These are phyloP conservation scores for Starmerella floricola DNA, from an alignment of 805 yeast species.

Conservation along the genomic window DNA sequence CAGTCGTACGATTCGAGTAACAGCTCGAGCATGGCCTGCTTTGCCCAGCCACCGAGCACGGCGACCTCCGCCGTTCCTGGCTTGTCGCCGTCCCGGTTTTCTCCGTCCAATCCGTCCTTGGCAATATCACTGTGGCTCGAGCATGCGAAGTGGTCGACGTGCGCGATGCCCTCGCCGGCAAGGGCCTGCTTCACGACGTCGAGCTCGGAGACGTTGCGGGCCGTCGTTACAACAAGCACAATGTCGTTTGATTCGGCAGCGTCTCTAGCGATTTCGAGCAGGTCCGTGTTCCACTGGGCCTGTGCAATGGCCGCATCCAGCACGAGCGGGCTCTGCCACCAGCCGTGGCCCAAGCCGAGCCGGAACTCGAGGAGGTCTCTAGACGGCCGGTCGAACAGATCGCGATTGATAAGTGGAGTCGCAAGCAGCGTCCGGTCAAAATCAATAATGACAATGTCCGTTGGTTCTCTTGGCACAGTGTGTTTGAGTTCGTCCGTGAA, in stretches of 20 bases:
- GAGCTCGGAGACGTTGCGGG: constrained; percentile 9
- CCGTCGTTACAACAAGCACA: constrained; percentile 18
- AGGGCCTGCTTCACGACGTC: constrained; percentile 12
- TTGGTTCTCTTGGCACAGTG: background rate
- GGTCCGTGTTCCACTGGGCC: constrained; percentile 16
- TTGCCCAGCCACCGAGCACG: background rate
- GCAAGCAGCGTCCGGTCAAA: constrained; percentile 20
- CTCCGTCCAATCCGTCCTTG: background rate
- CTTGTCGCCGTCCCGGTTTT: background rate
- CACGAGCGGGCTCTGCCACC: constrained; percentile 16
- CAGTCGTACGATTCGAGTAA: constrained; percentile 15
- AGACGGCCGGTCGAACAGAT: constrained; percentile 13
- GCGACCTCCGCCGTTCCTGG: too few species aligned
- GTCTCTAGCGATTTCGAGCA: constrained; percentile 13
- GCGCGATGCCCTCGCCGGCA: constrained; percentile 8
- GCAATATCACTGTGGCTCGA: background rate
- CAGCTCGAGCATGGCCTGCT: constrained; percentile 13
- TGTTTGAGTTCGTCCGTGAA: constrained; percentile 6
- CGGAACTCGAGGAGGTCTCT: constrained; percentile 11
- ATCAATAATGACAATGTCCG: constrained; percentile 20
- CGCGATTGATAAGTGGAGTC: constrained; percentile 13
- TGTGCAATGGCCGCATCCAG: constrained; percentile 12
- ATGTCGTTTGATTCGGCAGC: constrained; percentile 1
- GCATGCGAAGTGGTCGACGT: constrained; percentile 17
- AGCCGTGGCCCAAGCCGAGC: constrained; percentile 11